Evolutionary conservation across 192 early-diverging fungal genomes (phyloP).

Genomic region (Entophlyctis luteolus): DNA sequence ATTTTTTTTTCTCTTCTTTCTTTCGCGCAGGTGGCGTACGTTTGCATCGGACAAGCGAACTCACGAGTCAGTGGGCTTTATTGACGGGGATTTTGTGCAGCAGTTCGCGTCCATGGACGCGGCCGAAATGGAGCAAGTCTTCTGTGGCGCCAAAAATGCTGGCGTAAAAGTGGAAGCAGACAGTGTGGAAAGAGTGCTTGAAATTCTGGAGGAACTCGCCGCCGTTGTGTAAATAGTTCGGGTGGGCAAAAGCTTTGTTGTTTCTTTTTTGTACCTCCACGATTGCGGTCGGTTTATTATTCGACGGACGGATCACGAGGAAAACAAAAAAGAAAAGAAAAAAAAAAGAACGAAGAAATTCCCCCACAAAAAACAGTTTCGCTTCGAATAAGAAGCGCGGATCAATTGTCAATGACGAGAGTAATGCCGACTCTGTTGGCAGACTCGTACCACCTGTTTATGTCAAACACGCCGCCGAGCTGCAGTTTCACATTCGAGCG

Average conservation of each 20-base stretch:
- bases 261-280: too few species aligned
- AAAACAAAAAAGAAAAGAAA: too few species aligned
- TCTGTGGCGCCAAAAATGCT: constrained; percentile 32
- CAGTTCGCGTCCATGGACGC: constrained; percentile 65
- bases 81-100: constrained; percentile 94
- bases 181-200: constrained; percentile 19
- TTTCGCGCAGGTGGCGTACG: constrained; percentile 56
- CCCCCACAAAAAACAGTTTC: too few species aligned
- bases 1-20: neutral
- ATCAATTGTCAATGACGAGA: constrained; percentile 17
- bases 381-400: too few species aligned
- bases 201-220: constrained; percentile 21
- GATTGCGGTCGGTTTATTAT: too few species aligned
- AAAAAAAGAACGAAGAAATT: too few species aligned
- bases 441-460: constrained; percentile 81
- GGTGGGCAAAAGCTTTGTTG: too few species aligned
- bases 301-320: too few species aligned
- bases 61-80: constrained; percentile 49
- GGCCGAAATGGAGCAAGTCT: constrained; percentile 26
- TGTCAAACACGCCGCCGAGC: constrained; percentile 89
- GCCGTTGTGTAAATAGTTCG: too few species aligned
- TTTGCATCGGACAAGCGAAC: constrained; percentile 55
- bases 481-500: constrained; percentile 90
- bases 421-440: constrained; percentile 68
- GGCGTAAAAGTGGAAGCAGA: constrained; percentile 24